Evolutionary conservation across 495 filamentous ascomycete genomes (phyloP).

Genomic region (Trichoderma asperelloides): DNA sequence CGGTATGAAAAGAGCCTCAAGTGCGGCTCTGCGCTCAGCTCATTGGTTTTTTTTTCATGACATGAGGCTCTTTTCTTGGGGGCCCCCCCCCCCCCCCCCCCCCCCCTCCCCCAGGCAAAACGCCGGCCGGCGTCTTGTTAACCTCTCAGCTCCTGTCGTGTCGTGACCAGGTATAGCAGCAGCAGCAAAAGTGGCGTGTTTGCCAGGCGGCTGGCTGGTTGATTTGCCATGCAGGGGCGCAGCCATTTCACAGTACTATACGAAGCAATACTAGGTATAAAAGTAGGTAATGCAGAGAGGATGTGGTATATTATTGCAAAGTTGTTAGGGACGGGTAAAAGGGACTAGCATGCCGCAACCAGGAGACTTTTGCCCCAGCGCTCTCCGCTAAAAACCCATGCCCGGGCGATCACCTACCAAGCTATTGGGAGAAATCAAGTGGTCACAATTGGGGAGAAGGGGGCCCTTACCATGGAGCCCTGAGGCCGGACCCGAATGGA

Average conservation of each 20-base stretch:
- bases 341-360: background rate
- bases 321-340: background rate
- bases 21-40: too few relatives aligned
- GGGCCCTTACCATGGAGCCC: background rate
- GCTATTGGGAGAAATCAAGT: constrained; percentile 1
- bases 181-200: background rate
- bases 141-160: background rate
- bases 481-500: constrained; percentile 1
- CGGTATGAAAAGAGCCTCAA: too few relatives aligned
- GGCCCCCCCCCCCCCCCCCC: too few relatives aligned
- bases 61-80: too few relatives aligned
- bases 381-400: constrained; percentile 4
- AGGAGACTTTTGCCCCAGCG: constrained; percentile 1
- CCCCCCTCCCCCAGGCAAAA: background rate
- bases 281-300: background rate
- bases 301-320: too few relatives aligned
- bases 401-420: constrained; percentile 4
- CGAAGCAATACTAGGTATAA: too few relatives aligned
- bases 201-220: background rate
- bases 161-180: background rate
- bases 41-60: too few relatives aligned
- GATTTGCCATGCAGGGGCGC: background rate
- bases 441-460: background rate
- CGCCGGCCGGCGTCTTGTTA: background rate
- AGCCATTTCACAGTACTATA: background rate